These are phyloP conservation scores for Beauveria australis DNA, from an alignment of 2,329 filamentous ascomycete species.

Conservation along the genomic window DNA sequence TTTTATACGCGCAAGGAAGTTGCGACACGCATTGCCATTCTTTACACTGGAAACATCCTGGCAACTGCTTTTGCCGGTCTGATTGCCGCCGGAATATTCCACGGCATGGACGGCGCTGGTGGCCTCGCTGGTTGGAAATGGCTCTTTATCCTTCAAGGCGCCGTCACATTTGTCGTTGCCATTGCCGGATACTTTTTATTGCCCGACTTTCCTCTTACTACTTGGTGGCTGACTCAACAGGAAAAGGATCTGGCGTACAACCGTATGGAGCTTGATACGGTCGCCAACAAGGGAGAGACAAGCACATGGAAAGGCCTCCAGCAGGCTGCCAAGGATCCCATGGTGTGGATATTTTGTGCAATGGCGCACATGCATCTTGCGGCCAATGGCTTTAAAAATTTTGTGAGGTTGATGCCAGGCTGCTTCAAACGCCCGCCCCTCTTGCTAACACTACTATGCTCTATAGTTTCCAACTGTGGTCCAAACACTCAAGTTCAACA, in stretches of 20 bases:
- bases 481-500: constrained; percentile 36
- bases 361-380: constrained; percentile 44
- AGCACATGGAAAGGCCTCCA: constrained; percentile 19
- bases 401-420: constrained; percentile 17
- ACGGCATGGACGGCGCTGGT: constrained; percentile 26
- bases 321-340: constrained; percentile 31
- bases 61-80: constrained; percentile 60
- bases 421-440: background rate
- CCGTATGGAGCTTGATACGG: constrained; percentile 23
- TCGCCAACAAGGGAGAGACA: constrained; percentile 17
- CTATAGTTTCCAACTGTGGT: constrained; percentile 32
- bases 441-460: background rate
- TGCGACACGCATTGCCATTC: constrained; percentile 51
- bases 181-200: constrained; percentile 16
- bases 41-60: constrained; percentile 53
- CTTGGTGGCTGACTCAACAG: constrained; percentile 32
- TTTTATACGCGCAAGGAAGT: constrained; percentile 60
- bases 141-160: constrained; percentile 59
- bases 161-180: constrained; percentile 22
- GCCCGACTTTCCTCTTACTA: constrained; percentile 30
- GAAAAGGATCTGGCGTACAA: constrained; percentile 31
- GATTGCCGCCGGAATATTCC: constrained; percentile 52
- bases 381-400: constrained; percentile 36
- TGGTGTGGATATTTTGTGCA: constrained; percentile 37
- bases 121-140: constrained; percentile 56